These are phyloP conservation scores for Filobasidium floriforme DNA, from an alignment of 768 basidiomycete species.

Conservation along the genomic window DNA sequence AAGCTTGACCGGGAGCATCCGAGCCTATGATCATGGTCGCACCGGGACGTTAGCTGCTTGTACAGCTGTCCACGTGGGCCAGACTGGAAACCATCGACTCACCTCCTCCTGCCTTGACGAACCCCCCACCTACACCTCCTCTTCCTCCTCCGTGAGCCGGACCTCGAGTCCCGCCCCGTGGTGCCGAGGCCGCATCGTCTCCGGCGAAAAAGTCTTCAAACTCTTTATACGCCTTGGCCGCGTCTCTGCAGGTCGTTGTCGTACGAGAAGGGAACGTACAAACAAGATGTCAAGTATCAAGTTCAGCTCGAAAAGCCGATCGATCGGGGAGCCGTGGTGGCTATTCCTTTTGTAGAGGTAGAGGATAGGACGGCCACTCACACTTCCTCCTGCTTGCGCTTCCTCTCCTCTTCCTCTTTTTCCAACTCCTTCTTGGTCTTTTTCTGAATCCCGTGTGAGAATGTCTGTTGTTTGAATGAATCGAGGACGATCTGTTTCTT, in stretches of 20 bases:
- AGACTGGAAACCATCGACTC: conserved; percentile 20
- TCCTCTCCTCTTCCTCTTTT: conserved; percentile 82
- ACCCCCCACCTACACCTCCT: conserved; percentile 33
- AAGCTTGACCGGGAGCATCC: conserved; percentile 13
- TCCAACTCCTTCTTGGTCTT: conserved; percentile 91
- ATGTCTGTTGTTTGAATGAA: conserved; percentile 75
- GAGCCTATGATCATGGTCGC: too few relatives aligned
- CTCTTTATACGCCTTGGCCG: conserved; percentile 42
- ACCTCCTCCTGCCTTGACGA: conserved; percentile 42
- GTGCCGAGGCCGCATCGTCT: conserved; percentile 20
- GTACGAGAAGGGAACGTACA: too few relatives aligned
- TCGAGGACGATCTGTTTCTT: conserved; percentile 69
- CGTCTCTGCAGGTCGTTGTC: conserved; percentile 13
- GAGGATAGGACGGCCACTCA: conserved; percentile 3
- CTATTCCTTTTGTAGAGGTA: too few relatives aligned
- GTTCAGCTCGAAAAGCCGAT: too few relatives aligned
- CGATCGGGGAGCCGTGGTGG: too few relatives aligned
- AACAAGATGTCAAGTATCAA: too few relatives aligned
- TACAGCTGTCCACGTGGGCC: too few relatives aligned
- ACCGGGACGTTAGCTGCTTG: conserved; percentile 10
- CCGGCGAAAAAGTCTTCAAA: conserved; percentile 41
- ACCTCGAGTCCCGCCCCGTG: conserved; percentile 19
- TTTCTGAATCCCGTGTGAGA: conserved; percentile 68
- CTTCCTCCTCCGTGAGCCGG: neutral
- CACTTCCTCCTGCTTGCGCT: conserved; percentile 53